A percentile compares a stretch with the other conserved stretches of the same genome.
Evolutionary conservation across 495 filamentous ascomycete genomes (phyloP).

Genomic region (Aspergillus baeticus): DNA sequence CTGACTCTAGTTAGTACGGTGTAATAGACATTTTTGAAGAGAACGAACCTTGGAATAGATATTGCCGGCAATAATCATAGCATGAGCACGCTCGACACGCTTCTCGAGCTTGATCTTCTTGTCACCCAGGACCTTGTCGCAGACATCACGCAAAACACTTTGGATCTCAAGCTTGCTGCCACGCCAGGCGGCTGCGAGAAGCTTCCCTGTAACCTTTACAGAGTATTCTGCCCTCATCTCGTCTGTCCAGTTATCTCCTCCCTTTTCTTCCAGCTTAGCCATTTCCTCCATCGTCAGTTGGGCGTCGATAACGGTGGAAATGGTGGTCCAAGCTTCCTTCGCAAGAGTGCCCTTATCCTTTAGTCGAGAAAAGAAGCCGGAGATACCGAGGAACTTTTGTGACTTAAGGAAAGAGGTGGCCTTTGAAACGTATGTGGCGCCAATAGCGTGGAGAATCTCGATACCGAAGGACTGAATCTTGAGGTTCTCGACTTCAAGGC

Average conservation of each 20-base stretch:
- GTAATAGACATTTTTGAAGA: not conserved
- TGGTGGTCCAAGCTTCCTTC: constrained; percentile 98
- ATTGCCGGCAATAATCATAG: constrained; percentile 80
- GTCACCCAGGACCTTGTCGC: constrained; percentile 68
- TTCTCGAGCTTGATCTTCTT: constrained; percentile 82
- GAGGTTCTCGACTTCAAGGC: constrained; percentile 93
- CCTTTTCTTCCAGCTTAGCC: constrained; percentile 91
- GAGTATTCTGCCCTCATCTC: constrained; percentile 98
- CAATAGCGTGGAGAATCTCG: constrained; percentile 95
- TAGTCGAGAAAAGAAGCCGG: constrained; percentile 86
- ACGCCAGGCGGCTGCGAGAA: constrained; percentile 95
- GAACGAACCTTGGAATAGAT: constrained; percentile 75
- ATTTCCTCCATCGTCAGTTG: constrained; percentile 99
- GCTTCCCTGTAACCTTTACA: constrained; percentile 93
- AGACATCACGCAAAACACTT: constrained; percentile 88
- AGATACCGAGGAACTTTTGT: constrained; percentile 95
- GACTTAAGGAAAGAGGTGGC: constrained; percentile 84
- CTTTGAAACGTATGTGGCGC: constrained; percentile 84
- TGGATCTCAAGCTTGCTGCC: constrained; percentile 99
- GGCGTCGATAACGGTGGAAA: constrained; percentile 94
- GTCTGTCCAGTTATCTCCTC: constrained; percentile 97
- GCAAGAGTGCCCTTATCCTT: constrained; percentile 97
- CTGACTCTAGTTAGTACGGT: constrained; percentile 42
- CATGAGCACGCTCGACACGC: constrained; percentile 86
- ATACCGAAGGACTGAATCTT: constrained; percentile 99